Evolutionary conservation across 2,329 filamentous ascomycete species (phyloP).

Genomic region (Beauveria caledonica): DNA sequence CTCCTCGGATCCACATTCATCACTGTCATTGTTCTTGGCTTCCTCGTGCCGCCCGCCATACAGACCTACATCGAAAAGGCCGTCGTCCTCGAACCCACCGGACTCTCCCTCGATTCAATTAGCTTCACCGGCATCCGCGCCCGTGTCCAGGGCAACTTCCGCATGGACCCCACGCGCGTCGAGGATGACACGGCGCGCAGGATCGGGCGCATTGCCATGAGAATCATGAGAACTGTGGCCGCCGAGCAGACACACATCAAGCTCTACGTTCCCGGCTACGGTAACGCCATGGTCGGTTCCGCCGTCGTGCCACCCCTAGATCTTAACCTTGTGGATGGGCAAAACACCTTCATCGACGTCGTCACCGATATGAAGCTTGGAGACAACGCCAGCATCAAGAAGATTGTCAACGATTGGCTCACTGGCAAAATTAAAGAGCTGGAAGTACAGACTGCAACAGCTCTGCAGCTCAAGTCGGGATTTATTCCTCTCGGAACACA

Average conservation of each 20-base stretch:
- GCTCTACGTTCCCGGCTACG: conserved; percentile 78
- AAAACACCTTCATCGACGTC: conserved; percentile 71
- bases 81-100: conserved; percentile 71
- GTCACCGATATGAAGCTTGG: conserved; percentile 69
- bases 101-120: conserved; percentile 77
- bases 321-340: conserved; percentile 69
- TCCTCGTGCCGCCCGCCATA: conserved; percentile 71
- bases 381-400: conserved; percentile 66
- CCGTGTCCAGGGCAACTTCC: conserved; percentile 73
- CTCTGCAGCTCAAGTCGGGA: conserved; percentile 69
- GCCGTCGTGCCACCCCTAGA: conserved; percentile 68
- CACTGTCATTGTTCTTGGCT: conserved; percentile 66
- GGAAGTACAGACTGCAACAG: conserved; percentile 63
- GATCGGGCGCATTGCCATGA: conserved; percentile 70
- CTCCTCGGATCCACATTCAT: conserved; percentile 56
- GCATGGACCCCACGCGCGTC: conserved; percentile 71
- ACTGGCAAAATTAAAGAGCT: conserved; percentile 66
- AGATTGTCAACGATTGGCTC: conserved; percentile 81
- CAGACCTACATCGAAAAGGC: conserved; percentile 83
- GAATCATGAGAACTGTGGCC: conserved; percentile 69
- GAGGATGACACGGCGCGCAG: conserved; percentile 61
- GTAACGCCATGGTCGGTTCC: conserved; percentile 66
- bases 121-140: conserved; percentile 70
- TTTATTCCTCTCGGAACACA: conserved; percentile 73
- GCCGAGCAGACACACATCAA: conserved; percentile 63